Evolutionary conservation across 2,329 filamentous ascomycete species (phyloP).

Genomic region (Alternaria tenuissima): DNA sequence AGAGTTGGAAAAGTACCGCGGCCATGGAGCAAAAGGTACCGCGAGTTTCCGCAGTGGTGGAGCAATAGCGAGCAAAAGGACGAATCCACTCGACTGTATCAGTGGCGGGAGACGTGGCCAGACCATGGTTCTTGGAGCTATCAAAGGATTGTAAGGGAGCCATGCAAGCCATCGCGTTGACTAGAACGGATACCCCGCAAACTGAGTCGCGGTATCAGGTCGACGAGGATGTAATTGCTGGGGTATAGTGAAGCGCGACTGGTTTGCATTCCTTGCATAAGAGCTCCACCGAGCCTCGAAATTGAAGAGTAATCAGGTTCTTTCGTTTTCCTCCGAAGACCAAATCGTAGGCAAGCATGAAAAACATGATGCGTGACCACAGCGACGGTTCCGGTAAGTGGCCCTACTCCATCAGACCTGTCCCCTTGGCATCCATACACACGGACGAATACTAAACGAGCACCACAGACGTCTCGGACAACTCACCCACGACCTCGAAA

Average conservation of each 20-base stretch:
- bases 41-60: neutral
- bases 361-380: neutral
- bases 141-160: neutral
- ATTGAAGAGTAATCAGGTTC: neutral
- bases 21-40: neutral
- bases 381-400: neutral
- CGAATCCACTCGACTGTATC: neutral
- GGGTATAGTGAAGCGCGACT: neutral
- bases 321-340: neutral
- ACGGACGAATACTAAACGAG: neutral
- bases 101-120: neutral
- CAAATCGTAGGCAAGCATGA: neutral
- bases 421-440: too few relatives aligned
- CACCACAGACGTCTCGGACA: constrained; percentile 20
- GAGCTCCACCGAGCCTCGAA: neutral
- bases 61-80: neutral
- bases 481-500: constrained; percentile 20
- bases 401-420: neutral
- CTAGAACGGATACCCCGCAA: neutral
- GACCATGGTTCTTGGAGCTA: neutral
- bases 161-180: neutral
- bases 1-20: constrained; percentile 1
- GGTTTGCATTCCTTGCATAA: neutral
- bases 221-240: neutral
- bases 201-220: neutral